phyloP scores from a whole-genome alignment of 805 yeast species.

The Candida peoriensis region DNA sequence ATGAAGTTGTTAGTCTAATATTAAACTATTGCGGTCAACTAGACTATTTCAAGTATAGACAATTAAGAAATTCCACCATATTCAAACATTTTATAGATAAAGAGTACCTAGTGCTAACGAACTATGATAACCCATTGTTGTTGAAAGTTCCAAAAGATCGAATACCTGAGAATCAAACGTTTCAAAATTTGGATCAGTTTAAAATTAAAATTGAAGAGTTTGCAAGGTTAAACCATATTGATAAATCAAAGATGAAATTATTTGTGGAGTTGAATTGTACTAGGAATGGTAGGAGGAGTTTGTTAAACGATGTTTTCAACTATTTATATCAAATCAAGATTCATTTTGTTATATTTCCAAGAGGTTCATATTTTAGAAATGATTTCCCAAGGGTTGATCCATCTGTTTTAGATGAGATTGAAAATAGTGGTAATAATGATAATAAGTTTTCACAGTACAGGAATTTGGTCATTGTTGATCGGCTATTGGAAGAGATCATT shows the following conservation, averaged over 20 bases:
- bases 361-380: no score
- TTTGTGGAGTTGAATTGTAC: background rate
- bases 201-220: background rate
- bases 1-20: background rate
- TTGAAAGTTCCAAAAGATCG: background rate
- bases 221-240: background rate
- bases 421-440: no score
- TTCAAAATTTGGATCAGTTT: background rate
- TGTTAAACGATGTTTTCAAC: no score
- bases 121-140: background rate
- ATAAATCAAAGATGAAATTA: background rate
- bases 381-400: no score
- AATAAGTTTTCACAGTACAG: no score
- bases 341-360: no score
- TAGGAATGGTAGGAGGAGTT: no score
- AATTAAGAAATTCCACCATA: background rate
- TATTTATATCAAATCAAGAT: no score
- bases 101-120: background rate
- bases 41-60: background rate
- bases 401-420: no score
- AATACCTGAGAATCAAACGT: no score
- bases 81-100: background rate
- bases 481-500: no score
- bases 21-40: background rate
- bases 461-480: no score